These are phyloP conservation scores for Marasmius oreades DNA, from an alignment of 1,284 basidiomycete genomes.

Conservation along the genomic window DNA sequence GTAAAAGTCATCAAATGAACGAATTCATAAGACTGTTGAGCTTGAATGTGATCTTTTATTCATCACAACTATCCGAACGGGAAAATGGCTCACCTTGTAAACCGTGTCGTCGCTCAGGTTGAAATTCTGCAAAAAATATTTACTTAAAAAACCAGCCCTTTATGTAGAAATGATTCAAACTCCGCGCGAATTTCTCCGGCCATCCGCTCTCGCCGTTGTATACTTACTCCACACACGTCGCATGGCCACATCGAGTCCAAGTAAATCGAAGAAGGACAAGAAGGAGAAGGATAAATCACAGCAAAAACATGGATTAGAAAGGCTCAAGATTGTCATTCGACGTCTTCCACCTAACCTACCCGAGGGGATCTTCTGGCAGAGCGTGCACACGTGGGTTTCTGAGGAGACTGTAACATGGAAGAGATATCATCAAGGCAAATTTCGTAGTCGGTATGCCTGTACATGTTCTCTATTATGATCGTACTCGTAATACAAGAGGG, in stretches of 20 bases:
- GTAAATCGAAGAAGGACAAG: constrained; percentile 30
- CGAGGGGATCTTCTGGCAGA: constrained; percentile 91
- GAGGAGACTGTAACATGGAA: constrained; percentile 73
- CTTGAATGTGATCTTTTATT: constrained; percentile 65
- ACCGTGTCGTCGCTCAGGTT: too few species aligned
- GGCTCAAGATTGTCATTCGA: constrained; percentile 87
- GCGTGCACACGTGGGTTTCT: constrained; percentile 80
- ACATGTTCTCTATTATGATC: neutral
- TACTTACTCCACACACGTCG: too few species aligned
- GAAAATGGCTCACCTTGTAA: neutral
- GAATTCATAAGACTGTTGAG: constrained; percentile 65
- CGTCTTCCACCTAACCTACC: constrained; percentile 90
- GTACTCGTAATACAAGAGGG: neutral
- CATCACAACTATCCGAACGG: constrained; percentile 37
- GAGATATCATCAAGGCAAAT: constrained; percentile 64
- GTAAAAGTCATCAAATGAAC: constrained; percentile 50
- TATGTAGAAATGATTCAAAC: constrained; percentile 13
- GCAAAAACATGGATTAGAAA: constrained; percentile 35
- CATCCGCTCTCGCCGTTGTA: neutral
- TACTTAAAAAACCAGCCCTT: neutral
- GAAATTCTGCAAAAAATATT: too few species aligned
- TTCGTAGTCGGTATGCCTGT: constrained; percentile 62
- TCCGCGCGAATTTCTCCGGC: constrained; percentile 13
- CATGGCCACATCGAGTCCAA: constrained; percentile 24
- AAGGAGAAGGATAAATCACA: constrained; percentile 19